phyloP scores from a whole-genome alignment of 306 rosid species.

The Pterocarpus santalinus region DNA sequence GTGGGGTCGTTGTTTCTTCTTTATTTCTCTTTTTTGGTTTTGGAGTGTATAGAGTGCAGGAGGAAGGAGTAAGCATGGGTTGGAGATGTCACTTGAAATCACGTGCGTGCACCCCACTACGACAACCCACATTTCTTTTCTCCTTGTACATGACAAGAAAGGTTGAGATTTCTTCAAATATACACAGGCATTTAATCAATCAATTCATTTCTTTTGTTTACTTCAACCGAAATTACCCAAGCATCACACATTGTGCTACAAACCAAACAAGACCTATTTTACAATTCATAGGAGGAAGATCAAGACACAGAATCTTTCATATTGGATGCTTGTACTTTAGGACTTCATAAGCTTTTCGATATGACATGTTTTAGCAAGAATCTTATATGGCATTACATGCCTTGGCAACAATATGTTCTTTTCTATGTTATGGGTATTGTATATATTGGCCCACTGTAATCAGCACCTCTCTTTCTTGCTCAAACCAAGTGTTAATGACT shows the following conservation, averaged over 20 bases:
- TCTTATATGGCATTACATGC: slow-evolving; percentile 44
- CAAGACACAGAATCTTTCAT: slow-evolving; percentile 51
- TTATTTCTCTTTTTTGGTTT: slow-evolving; percentile 19
- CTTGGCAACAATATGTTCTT: slow-evolving; percentile 45
- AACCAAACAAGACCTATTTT: slow-evolving; percentile 43
- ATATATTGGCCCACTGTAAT: not conserved
- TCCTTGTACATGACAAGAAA: slow-evolving; percentile 37
- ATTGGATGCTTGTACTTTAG: slow-evolving; percentile 42
- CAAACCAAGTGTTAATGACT: not conserved
- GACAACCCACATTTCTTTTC: slow-evolving; percentile 55
- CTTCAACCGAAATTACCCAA: slow-evolving; percentile 42
- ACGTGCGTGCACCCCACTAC: slow-evolving; percentile 66
- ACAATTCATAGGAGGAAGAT: slow-evolving; percentile 45
- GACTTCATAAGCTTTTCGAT: slow-evolving; percentile 37
- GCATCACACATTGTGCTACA: slow-evolving; percentile 33
- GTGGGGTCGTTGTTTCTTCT: slow-evolving; percentile 23
- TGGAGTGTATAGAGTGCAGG: slow-evolving; percentile 34
- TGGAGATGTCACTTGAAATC: slow-evolving; percentile 53
- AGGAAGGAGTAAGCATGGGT: slow-evolving; percentile 47
- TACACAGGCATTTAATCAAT: slow-evolving; percentile 47
- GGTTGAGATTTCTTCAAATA: slow-evolving; percentile 49
- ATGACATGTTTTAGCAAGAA: slow-evolving; percentile 44
- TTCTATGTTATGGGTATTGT: slow-evolving; percentile 34
- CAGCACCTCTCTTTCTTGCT: not conserved
- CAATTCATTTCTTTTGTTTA: slow-evolving; percentile 43